Evolutionary conservation across 257 asterid genomes (phyloP).

Genomic region (Fraxinus quadrangulata): DNA sequence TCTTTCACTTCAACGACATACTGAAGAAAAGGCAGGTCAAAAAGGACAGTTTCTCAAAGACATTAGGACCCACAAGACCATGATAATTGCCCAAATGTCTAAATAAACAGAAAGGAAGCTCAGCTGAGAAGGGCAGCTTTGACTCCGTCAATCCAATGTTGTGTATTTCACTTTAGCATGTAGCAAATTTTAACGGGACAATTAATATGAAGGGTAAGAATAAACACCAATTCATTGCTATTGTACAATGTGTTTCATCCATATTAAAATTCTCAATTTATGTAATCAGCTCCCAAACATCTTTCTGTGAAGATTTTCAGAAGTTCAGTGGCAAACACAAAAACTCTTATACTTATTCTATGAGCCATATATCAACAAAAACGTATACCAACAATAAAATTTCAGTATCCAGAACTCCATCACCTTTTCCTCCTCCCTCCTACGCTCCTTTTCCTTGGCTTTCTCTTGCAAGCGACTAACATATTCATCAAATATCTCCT

Average conservation of each 20-base stretch:
- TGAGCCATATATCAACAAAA: conserved; percentile 11
- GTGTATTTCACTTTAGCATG: not conserved
- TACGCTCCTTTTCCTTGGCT: conserved; percentile 86
- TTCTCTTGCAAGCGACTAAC: conserved; percentile 80
- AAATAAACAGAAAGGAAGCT: not conserved
- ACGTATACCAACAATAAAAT: not conserved
- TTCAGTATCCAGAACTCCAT: conserved; percentile 19
- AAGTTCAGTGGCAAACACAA: not conserved
- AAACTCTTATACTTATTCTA: not conserved
- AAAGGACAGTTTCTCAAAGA: too few relatives aligned
- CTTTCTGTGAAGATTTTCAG: not conserved
- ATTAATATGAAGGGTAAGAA: not conserved
- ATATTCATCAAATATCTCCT: conserved; percentile 77
- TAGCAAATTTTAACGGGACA: not conserved
- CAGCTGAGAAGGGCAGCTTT: not conserved
- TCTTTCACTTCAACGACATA: too few relatives aligned
- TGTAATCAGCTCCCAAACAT: not conserved
- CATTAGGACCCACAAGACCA: too few relatives aligned
- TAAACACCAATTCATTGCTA: not conserved
- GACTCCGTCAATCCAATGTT: not conserved
- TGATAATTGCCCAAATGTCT: not conserved
- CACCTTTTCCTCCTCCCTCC: conserved; percentile 96
- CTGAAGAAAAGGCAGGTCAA: too few relatives aligned
- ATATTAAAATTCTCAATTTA: not conserved
- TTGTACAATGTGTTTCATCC: too few relatives aligned